Conservation (phyloP, 352 stramenopile genomes). For the Phytopythium montanum region DNA sequence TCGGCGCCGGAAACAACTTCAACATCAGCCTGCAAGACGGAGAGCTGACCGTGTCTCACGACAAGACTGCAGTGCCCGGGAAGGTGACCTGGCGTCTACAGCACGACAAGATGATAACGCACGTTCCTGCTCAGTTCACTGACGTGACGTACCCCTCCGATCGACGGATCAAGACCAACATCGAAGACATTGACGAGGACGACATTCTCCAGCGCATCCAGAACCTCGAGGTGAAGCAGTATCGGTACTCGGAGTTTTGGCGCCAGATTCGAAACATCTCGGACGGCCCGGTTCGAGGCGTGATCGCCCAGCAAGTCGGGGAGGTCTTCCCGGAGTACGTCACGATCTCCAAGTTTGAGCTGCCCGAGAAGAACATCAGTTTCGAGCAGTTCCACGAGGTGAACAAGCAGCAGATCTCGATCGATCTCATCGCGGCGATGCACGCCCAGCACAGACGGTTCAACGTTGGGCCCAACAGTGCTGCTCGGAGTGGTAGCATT, state of each 20-base stretch:
- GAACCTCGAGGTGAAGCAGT: slow-evolving; percentile 86
- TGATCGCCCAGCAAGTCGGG: slow-evolving; percentile 92
- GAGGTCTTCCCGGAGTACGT: slow-evolving; percentile 93
- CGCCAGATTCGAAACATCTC: slow-evolving; percentile 76
- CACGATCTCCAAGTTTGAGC: slow-evolving; percentile 73
- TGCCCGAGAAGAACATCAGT: slow-evolving; percentile 88
- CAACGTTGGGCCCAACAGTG: slow-evolving; percentile 47
- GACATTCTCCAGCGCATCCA: slow-evolving; percentile 88
- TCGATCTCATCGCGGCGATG: slow-evolving; percentile 89
- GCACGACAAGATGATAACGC: slow-evolving; percentile 52
- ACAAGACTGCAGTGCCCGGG: slow-evolving; percentile 38
- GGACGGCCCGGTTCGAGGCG: slow-evolving; percentile 77
- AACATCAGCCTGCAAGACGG: slow-evolving; percentile 45
- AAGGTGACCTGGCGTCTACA: slow-evolving; percentile 48
- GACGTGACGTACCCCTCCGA: slow-evolving; percentile 90
- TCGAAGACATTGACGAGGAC: slow-evolving; percentile 86
- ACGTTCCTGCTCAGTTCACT: slow-evolving; percentile 87
- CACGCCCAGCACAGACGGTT: slow-evolving; percentile 81
- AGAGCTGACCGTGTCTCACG: slow-evolving; percentile 51
- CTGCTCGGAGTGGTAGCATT: slow-evolving; percentile 36
- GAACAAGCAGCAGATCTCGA: slow-evolving; percentile 90
- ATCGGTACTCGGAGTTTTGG: slow-evolving; percentile 91
- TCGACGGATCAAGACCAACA: slow-evolving; percentile 91
- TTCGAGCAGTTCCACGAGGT: slow-evolving; percentile 93
- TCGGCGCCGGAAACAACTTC: slow-evolving; percentile 40